Percentiles rank a stretch among this genome's conserved stretches.
phyloP scores from a whole-genome alignment of 495 filamentous ascomycete species.

The Melanomma pulvis-pyrius region DNA sequence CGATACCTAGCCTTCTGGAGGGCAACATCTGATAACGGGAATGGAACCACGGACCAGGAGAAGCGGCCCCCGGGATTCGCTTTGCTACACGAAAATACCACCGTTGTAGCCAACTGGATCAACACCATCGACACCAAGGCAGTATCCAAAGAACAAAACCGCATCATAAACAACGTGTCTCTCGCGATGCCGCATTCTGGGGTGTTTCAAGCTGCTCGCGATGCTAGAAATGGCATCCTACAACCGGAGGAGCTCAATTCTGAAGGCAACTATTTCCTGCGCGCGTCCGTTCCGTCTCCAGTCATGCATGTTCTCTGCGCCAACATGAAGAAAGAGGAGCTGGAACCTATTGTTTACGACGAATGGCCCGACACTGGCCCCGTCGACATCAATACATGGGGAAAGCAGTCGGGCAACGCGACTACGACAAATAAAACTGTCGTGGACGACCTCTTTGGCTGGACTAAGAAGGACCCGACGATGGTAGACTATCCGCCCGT shows the following conservation, averaged over 20 bases:
- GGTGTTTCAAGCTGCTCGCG: conserved; percentile 61
- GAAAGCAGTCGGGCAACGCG: conserved; percentile 20
- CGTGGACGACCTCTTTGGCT: conserved; percentile 71
- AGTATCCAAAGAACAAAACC: conserved; percentile 49
- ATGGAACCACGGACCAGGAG: conserved; percentile 45
- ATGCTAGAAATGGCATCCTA: conserved; percentile 62
- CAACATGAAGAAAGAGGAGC: conserved; percentile 59
- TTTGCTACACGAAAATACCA: conserved; percentile 67
- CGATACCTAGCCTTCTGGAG: conserved; percentile 56
- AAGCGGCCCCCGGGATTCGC: conserved; percentile 57
- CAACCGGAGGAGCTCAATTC: conserved; percentile 67
- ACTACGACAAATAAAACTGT: conserved; percentile 56
- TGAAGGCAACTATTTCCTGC: conserved; percentile 65
- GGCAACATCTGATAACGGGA: conserved; percentile 44
- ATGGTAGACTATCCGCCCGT: conserved; percentile 58
- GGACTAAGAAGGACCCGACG: conserved; percentile 47
- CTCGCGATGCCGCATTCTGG: conserved; percentile 74
- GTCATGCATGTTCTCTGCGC: conserved; percentile 71
- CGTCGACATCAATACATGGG: conserved; percentile 43
- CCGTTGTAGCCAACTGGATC: conserved; percentile 64
- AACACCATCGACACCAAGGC: conserved; percentile 51
- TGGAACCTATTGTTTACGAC: conserved; percentile 64
- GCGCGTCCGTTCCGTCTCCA: conserved; percentile 67
- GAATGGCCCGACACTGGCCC: conserved; percentile 54
- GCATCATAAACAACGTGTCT: conserved; percentile 72